Percentiles rank a stretch among this genome's conserved stretches.
These are phyloP conservation scores for Breviolum minutum DNA, from an alignment of 73 alveolate genomes.

Conservation along the genomic window DNA sequence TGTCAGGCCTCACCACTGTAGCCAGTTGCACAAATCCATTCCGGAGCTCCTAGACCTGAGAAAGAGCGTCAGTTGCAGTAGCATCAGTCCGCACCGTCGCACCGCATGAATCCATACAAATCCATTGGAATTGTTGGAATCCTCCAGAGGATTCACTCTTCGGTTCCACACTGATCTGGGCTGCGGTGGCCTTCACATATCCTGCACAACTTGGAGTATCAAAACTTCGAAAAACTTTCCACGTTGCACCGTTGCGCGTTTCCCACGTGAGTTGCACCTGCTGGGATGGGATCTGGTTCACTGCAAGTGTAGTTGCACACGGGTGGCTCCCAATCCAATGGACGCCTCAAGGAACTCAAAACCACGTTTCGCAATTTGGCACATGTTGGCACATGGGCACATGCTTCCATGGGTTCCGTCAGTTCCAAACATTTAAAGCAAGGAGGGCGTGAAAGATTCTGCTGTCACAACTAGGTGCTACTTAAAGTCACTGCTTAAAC, in stretches of 20 bases:
- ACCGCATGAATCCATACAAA: no score
- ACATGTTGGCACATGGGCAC: no score
- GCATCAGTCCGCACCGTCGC: no score
- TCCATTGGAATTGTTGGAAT: no score
- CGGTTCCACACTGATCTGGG: neutral
- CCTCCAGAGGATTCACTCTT: neutral
- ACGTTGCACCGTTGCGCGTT: neutral
- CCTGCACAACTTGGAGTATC: neutral
- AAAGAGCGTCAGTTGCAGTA: no score
- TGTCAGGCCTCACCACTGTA: neutral
- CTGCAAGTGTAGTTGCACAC: constrained; percentile 49
- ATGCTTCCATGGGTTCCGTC: no score
- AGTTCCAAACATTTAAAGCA: no score
- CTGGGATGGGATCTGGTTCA: constrained; percentile 42
- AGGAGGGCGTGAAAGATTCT: no score
- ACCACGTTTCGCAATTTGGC: no score
- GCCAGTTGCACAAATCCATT: constrained; percentile 10
- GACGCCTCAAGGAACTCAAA: neutral
- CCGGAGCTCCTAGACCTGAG: neutral
- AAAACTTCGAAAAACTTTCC: no score
- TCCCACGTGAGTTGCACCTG: neutral
- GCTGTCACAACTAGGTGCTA: no score
- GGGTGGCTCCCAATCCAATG: constrained; percentile 25
- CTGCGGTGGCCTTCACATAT: neutral
- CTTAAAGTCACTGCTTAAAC: no score